phyloP scores from a whole-genome alignment of 768 basidiomycete genomes.

The Xerocomellus intermedius region DNA sequence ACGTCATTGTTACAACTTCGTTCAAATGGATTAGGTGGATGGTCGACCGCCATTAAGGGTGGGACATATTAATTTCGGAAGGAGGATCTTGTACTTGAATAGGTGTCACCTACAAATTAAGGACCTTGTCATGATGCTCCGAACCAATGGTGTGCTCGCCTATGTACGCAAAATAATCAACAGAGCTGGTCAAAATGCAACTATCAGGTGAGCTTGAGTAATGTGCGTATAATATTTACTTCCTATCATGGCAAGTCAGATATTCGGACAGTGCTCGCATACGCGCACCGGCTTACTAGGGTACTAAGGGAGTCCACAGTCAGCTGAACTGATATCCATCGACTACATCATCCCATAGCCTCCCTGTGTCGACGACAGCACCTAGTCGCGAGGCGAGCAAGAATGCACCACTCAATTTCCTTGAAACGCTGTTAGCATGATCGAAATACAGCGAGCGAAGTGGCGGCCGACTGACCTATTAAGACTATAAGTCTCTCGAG shows the following conservation, averaged over 20 bases:
- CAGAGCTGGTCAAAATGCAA: neutral
- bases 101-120: neutral
- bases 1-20: neutral
- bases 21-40: neutral
- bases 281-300: neutral
- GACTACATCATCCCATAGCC: slow-evolving; percentile 73
- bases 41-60: neutral
- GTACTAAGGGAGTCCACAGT: neutral
- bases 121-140: neutral
- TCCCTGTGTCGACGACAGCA: slow-evolving; percentile 70
- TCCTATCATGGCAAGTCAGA: neutral
- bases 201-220: neutral
- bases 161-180: neutral
- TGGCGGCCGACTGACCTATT: slow-evolving; percentile 60
- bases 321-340: slow-evolving; percentile 17
- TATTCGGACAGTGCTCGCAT: neutral
- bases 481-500: slow-evolving; percentile 90
- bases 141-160: neutral
- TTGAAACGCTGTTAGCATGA: slow-evolving; percentile 1
- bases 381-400: slow-evolving; percentile 72
- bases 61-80: neutral
- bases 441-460: neutral
- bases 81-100: neutral
- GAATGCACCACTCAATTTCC: slow-evolving; percentile 83
- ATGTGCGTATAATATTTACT: neutral